A percentile compares a stretch with the other conserved stretches of the same genome.
phyloP scores from a whole-genome alignment of 345 rosid genomes.

The Aquilaria sinensis region DNA sequence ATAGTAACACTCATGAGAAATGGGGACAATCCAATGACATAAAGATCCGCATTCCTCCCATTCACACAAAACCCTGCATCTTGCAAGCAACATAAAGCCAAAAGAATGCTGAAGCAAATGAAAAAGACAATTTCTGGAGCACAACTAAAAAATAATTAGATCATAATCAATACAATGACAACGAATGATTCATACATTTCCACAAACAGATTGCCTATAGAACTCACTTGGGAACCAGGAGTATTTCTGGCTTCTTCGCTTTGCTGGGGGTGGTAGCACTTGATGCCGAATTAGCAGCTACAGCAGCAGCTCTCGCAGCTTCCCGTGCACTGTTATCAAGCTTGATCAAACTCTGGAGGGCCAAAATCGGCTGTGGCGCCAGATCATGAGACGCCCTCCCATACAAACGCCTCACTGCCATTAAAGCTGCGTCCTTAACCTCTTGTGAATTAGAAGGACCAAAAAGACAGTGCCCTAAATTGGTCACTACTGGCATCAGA shows the following conservation, averaged over 20 bases:
- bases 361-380: conserved; percentile 84
- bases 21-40: too few relatives aligned
- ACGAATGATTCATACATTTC: neutral
- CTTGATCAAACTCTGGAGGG: conserved; percentile 72
- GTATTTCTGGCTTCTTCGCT: conserved; percentile 78
- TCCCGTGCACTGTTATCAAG: conserved; percentile 68
- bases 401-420: conserved; percentile 67
- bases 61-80: too few relatives aligned
- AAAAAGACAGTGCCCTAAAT: conserved; percentile 79
- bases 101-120: too few relatives aligned
- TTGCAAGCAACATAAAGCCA: too few relatives aligned
- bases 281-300: conserved; percentile 35
- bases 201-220: neutral
- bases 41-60: too few relatives aligned
- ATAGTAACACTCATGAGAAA: too few relatives aligned
- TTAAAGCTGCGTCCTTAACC: conserved; percentile 70
- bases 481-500: conserved; percentile 66
- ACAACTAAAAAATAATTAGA: too few relatives aligned
- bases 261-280: conserved; percentile 79
- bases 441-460: conserved; percentile 73
- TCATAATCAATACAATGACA: too few relatives aligned
- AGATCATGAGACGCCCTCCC: conserved; percentile 96
- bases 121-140: too few relatives aligned
- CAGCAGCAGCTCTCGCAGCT: conserved; percentile 34
- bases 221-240: conserved; percentile 78